These are phyloP conservation scores for Colletotrichum chlorophyti DNA, from an alignment of 2,329 filamentous ascomycete species.

Conservation along the genomic window DNA sequence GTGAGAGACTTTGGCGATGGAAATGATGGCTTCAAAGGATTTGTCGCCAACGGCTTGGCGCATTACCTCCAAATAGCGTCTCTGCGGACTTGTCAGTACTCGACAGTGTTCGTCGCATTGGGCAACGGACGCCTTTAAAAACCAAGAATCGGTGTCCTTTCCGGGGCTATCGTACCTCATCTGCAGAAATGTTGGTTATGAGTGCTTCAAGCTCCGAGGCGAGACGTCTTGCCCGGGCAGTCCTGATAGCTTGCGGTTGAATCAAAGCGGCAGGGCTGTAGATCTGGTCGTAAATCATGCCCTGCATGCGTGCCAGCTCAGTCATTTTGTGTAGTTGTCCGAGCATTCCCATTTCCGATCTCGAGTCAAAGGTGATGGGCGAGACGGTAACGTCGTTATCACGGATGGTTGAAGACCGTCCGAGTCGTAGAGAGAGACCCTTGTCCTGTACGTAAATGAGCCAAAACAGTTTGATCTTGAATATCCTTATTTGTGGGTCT, in stretches of 20 bases:
- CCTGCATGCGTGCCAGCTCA: slow-evolving; percentile 30
- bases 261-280: slow-evolving; percentile 35
- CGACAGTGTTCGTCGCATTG: slow-evolving; percentile 28
- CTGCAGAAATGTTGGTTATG: neutral
- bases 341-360: neutral
- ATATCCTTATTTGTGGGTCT: slow-evolving; percentile 4
- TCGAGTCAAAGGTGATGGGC: neutral
- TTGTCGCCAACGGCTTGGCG: slow-evolving; percentile 15
- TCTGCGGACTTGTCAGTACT: slow-evolving; percentile 5
- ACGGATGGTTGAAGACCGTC: slow-evolving; percentile 34
- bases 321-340: slow-evolving; percentile 28
- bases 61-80: neutral
- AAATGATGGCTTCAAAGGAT: slow-evolving; percentile 26
- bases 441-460: slow-evolving; percentile 35
- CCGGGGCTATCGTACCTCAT: neutral
- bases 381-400: slow-evolving; percentile 35
- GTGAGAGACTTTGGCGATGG: slow-evolving; percentile 29
- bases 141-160: too few relatives aligned
- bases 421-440: slow-evolving; percentile 34
- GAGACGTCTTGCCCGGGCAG: slow-evolving; percentile 20
- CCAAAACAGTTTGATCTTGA: slow-evolving; percentile 35
- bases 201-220: neutral
- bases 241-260: slow-evolving; percentile 29
- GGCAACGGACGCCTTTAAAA: too few relatives aligned
- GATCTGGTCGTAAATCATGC: slow-evolving; percentile 35